These are phyloP conservation scores for Aquilaria malaccensis DNA, from an alignment of 345 rosid genomes.

Conservation along the genomic window DNA sequence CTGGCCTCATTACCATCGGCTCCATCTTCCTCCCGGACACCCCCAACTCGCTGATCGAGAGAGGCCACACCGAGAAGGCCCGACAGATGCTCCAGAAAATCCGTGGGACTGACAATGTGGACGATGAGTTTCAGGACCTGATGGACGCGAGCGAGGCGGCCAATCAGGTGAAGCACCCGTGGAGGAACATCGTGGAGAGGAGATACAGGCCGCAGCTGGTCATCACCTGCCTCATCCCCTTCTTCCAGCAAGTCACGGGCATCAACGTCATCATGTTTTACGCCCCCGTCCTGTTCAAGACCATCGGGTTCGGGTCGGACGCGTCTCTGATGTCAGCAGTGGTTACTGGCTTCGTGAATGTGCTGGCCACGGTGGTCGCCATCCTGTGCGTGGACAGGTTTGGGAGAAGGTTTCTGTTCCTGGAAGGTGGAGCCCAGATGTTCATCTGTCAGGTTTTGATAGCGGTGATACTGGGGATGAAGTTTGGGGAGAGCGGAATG, in stretches of 20 bases:
- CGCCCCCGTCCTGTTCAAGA: conserved; percentile 70
- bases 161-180: conserved; percentile 47
- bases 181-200: conserved; percentile 51
- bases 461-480: background rate
- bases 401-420: conserved; percentile 61
- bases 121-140: conserved; percentile 60
- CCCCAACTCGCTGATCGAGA: conserved; percentile 67
- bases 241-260: conserved; percentile 76
- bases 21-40: conserved; percentile 66
- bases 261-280: conserved; percentile 73
- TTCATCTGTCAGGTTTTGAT: conserved; percentile 56
- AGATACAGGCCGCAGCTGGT: conserved; percentile 63
- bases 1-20: conserved; percentile 56
- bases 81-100: conserved; percentile 46
- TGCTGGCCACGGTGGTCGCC: conserved; percentile 52
- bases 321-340: conserved; percentile 71
- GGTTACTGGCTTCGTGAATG: conserved; percentile 65
- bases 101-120: conserved; percentile 48
- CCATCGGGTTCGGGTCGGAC: conserved; percentile 58
- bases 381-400: conserved; percentile 46
- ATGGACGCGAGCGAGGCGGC: conserved; percentile 54
- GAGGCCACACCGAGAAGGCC: conserved; percentile 57
- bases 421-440: conserved; percentile 75
- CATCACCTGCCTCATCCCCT: conserved; percentile 46
- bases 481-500: conserved; percentile 24